A percentile compares a stretch with the other conserved stretches of the same genome.
These are phyloP conservation scores for Aspergillus oerlinghausenensis DNA, from an alignment of 2,329 filamentous ascomycete species.

Conservation along the genomic window DNA sequence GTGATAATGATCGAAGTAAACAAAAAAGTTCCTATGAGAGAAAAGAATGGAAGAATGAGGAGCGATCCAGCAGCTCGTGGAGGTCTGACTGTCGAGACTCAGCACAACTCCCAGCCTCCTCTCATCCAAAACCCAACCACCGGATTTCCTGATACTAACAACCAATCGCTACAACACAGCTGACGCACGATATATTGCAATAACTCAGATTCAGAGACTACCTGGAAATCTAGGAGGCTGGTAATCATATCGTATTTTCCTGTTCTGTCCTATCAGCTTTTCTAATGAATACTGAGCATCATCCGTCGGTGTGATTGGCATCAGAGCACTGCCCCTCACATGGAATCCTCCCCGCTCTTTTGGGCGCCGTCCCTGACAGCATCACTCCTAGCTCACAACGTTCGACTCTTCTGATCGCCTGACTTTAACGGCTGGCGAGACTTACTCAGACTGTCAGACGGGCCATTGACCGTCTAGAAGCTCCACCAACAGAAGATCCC, in stretches of 20 bases:
- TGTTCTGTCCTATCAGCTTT: constrained; percentile 3
- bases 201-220: neutral
- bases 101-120: constrained; percentile 28
- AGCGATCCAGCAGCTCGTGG: constrained; percentile 1
- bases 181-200: neutral
- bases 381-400: neutral
- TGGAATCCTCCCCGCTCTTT: neutral
- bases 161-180: constrained; percentile 9
- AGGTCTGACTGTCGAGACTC: neutral
- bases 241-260: constrained; percentile 1
- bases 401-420: neutral
- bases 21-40: neutral
- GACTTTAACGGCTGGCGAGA: neutral
- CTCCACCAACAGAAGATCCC: neutral
- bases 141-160: constrained; percentile 24
- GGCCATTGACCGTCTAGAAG: neutral
- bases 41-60: constrained; percentile 2
- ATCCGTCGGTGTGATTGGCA: neutral
- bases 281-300: neutral
- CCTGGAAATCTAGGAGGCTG: constrained; percentile 10
- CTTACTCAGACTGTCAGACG: neutral
- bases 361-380: constrained; percentile 3
- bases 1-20: neutral
- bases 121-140: constrained; percentile 30
- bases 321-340: constrained; percentile 4